These are phyloP conservation scores for Nothomitra cinnamomea DNA, from an alignment of 2,329 filamentous ascomycete genomes.

Conservation along the genomic window DNA sequence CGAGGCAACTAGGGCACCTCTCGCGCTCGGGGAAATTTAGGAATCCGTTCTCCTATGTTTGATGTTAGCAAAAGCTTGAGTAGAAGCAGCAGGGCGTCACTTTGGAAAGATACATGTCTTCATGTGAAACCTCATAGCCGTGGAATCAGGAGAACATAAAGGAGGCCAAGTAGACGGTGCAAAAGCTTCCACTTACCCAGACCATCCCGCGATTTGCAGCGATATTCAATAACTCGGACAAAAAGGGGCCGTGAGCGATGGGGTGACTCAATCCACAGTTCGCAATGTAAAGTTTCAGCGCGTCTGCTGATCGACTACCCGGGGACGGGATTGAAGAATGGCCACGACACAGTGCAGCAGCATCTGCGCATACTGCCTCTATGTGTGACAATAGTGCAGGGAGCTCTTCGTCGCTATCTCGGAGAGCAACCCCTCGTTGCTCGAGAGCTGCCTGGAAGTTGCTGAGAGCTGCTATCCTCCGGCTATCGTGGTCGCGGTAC, in stretches of 20 bases:
- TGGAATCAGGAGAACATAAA: neutral
- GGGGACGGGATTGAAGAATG: neutral
- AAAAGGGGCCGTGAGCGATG: neutral
- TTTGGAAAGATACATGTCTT: neutral
- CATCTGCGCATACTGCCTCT: neutral
- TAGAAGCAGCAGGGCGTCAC: neutral
- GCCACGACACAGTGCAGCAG: neutral
- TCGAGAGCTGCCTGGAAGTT: neutral
- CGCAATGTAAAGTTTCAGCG: neutral
- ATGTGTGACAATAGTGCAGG: neutral
- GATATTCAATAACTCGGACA: neutral
- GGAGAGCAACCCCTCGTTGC: neutral
- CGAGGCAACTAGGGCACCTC: neutral
- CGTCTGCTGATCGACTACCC: neutral
- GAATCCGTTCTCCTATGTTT: neutral
- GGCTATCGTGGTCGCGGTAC: neutral
- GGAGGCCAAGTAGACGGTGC: neutral
- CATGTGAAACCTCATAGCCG: too few species aligned
- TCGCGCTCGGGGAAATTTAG: neutral
- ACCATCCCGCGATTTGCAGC: neutral
- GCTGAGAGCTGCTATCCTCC: neutral
- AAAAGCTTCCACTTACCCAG: neutral
- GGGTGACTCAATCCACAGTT: neutral
- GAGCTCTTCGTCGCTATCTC: neutral
- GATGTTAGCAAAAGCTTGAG: neutral